Evolutionary conservation across 257 asterid genomes (phyloP), one percentile per base, ranked within the genome.

Genomic region (Avicennia marina): DNA sequence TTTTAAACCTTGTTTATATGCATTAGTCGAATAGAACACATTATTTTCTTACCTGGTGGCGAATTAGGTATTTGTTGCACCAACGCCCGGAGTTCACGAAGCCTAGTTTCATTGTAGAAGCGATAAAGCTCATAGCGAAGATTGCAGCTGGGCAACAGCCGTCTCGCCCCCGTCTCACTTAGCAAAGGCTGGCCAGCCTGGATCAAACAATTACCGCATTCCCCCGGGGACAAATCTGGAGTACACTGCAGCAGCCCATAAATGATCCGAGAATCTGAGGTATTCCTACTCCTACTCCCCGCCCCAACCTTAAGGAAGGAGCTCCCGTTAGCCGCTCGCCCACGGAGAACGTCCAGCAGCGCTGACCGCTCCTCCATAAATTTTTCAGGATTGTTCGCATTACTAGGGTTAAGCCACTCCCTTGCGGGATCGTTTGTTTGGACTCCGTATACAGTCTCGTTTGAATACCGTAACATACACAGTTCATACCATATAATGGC

Each of bases 51-150:
- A 36, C 41, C 41, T 5, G 41, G 41, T 36, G 13, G 13, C 6
- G 41, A 11, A 11, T 7, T 7, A 7, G 17, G 56, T 9, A 7
- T 0, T 9, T 11, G 24, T 16, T 40, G 32, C 18, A 11, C 7
- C 5, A 15, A 38, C 26, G 2, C 41, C 19, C 17, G 21, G 15
- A 41, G 17, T 24, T 56, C 51, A 4, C 26, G 40, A 15, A 51
- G 57, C 57, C 52, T 56, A 2, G 68, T 62, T 11, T 62, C 53
- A 17, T 51, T 52, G 31, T 50, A 62, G 22, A 51, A 50, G 4
- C 24, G 22, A 13, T 12, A 11, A 19, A 16, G 29, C 38, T 53
- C 62, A 31, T 29, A 63, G 0, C 56, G 38, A 34, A 45, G 38
- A 33, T 44, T 4, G 58, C 70, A 6, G 58, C 64, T 13, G 51